A percentile compares a stretch with the other conserved stretches of the same genome.
phyloP scores from a whole-genome alignment of 2,329 filamentous ascomycete genomes.

The Curvularia sp. region DNA sequence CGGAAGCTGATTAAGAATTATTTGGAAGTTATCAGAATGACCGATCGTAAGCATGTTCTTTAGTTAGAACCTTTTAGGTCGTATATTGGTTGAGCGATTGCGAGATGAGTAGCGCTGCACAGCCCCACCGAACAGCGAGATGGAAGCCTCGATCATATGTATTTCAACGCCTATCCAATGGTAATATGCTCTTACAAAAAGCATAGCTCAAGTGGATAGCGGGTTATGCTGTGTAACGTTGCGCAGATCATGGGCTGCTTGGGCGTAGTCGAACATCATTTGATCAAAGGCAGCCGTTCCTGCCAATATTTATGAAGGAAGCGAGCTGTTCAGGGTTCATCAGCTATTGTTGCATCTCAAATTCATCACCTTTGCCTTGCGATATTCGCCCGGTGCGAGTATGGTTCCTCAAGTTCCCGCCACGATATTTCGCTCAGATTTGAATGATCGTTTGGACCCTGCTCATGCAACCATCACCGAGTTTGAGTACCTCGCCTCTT shows the following conservation, averaged over 20 bases:
- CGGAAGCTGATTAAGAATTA: too few species aligned
- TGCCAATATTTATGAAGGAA: background rate
- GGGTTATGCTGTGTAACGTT: background rate
- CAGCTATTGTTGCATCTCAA: slow-evolving; percentile 8
- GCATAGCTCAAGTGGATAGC: background rate
- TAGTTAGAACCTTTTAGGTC: background rate
- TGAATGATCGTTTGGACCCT: slow-evolving; percentile 35
- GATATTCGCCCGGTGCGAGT: slow-evolving; percentile 6
- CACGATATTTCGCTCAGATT: slow-evolving; percentile 8
- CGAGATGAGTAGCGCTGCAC: background rate
- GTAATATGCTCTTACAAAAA: too few species aligned
- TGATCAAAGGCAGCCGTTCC: background rate
- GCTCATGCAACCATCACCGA: slow-evolving; percentile 22
- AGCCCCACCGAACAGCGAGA: background rate
- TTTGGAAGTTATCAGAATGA: background rate
- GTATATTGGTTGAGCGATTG: background rate
- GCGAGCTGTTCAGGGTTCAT: background rate
- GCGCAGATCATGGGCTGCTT: background rate
- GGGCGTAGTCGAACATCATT: background rate
- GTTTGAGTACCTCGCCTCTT: slow-evolving; percentile 55
- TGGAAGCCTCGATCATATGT: background rate
- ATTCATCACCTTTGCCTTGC: slow-evolving; percentile 8
- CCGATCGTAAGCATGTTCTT: background rate
- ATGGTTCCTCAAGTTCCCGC: slow-evolving; percentile 6
- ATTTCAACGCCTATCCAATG: background rate